phyloP scores from a whole-genome alignment of 306 rosid genomes.

The Calophaca sinica region DNA sequence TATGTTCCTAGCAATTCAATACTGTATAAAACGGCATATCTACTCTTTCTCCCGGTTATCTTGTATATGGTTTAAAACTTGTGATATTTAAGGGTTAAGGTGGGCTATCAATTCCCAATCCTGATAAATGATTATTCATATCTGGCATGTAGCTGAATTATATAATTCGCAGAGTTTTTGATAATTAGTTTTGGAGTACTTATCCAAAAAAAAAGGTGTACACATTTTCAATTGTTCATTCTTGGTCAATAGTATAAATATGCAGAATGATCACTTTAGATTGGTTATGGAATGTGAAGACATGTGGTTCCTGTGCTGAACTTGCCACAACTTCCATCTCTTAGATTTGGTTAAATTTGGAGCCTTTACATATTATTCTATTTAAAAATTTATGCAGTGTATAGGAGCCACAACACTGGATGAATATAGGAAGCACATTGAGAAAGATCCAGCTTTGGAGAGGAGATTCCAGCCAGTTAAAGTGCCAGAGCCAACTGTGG shows the following conservation, averaged over 20 bases:
- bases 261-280: constrained; percentile 10
- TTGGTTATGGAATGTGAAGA: background rate
- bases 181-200: background rate
- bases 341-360: constrained; percentile 2
- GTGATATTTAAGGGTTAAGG: background rate
- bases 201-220: background rate
- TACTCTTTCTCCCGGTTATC: constrained; percentile 17
- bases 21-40: background rate
- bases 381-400: constrained; percentile 64
- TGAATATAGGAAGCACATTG: constrained; percentile 97
- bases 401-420: constrained; percentile 97
- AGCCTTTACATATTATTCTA: background rate
- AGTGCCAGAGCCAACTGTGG: constrained; percentile 94
- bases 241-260: background rate
- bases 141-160: background rate
- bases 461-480: constrained; percentile 95
- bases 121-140: background rate
- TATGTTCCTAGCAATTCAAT: background rate
- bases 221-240: background rate
- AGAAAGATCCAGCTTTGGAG: constrained; percentile 94
- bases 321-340: background rate
- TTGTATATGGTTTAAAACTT: background rate
- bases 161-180: background rate
- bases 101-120: too few species aligned
- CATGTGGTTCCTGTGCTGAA: background rate